These are phyloP conservation scores for Porphyrellus cyaneotinctus DNA, from an alignment of 768 basidiomycete species.

Conservation along the genomic window DNA sequence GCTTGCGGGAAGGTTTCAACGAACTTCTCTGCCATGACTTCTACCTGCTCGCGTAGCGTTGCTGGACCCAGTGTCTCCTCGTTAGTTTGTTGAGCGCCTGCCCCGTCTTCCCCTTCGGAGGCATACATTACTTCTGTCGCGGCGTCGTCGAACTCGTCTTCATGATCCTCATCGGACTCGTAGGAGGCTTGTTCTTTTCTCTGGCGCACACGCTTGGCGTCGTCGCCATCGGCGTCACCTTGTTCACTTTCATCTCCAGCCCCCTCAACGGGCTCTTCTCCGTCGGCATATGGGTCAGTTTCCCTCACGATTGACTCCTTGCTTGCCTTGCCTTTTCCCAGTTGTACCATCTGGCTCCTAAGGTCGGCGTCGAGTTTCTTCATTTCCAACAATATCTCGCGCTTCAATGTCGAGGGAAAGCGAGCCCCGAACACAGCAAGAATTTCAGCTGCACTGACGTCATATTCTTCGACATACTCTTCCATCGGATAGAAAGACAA, in stretches of 20 bases:
- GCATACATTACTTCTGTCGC: constrained; percentile 63
- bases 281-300: constrained; percentile 50
- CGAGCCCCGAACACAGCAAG: constrained; percentile 64
- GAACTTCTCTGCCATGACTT: constrained; percentile 49
- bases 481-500: constrained; percentile 82
- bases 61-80: constrained; percentile 17
- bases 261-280: constrained; percentile 37
- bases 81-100: constrained; percentile 28
- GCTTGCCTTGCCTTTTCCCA: constrained; percentile 73
- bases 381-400: constrained; percentile 83
- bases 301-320: constrained; percentile 41
- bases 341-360: constrained; percentile 70
- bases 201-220: constrained; percentile 69
- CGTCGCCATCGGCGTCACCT: constrained; percentile 80
- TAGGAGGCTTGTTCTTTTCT: constrained; percentile 73
- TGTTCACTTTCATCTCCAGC: constrained; percentile 70
- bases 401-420: constrained; percentile 79
- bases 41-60: constrained; percentile 40
- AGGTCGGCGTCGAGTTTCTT: constrained; percentile 78
- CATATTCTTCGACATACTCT: constrained; percentile 83
- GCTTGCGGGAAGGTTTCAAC: constrained; percentile 58
- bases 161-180: constrained; percentile 50
- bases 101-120: constrained; percentile 41
- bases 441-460: constrained; percentile 67
- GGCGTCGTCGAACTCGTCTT: constrained; percentile 47